Evolutionary conservation across 345 rosid species (phyloP), one percentile per base, ranked within the genome.

Genomic region (Gossypium rotundifolium): DNA sequence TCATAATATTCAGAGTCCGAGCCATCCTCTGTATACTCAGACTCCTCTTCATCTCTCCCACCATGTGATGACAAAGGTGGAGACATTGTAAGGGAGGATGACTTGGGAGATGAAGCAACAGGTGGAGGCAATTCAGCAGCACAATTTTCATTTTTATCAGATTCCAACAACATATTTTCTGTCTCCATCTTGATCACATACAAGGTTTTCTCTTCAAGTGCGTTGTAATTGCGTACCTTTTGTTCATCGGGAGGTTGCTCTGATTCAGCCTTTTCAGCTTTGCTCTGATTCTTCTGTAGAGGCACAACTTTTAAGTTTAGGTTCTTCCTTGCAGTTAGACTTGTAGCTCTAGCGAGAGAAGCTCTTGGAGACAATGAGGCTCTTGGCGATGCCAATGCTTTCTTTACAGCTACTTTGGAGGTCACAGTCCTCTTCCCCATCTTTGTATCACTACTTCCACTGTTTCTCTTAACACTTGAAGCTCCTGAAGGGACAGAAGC

Each of bases 131-230:
- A 65, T 51, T 85, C 85, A 17, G 70, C 72, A 67, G 82, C 82
- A 85, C 81, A 73, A 17, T 65, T 81, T 65, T 87, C 84, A 29
- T 79, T 84, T 59, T 78, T 80, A 63, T 81, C 83, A 59, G 89
- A 84, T 68, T 83, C 85, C 75, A 85, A 67, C 77, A 78, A 51
- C 73, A 74, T 78, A 60, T 83, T 71, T 76, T 80, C 86, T 40
- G 84, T 83, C 74, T 86, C 81, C 90, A 83, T 79, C 74, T 88
- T 79, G 67, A 91, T 77, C 61, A 93, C 92, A 82, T 87, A 81
- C 17, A 93, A 78, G 18, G 90, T 90, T 74, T 90, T 91, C 80
- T 88, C 98, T 74, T 81, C 76, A 65, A 85, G 84, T 52, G 29
- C 55, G 61, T 82, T 84, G 69, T 54, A 52, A 16, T 64, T 48